Percentiles rank a stretch among this genome's conserved stretches.
These are phyloP conservation scores for Nicotiana attenuata DNA, from an alignment of 257 asterid genomes.

Conservation along the genomic window DNA sequence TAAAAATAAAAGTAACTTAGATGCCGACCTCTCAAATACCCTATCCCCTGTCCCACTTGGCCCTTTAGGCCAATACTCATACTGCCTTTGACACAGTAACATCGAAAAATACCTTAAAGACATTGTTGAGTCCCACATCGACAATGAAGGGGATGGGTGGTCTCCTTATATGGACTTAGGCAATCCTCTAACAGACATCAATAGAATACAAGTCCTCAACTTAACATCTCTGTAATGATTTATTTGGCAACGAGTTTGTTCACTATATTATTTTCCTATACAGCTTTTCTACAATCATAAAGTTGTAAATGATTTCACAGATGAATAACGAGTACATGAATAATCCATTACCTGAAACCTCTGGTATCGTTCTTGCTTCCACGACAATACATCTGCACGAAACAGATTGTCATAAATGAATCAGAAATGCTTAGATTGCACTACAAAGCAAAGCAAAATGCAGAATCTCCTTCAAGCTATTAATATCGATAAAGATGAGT, in stretches of 20 bases:
- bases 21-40: background rate
- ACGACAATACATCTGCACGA: constrained; percentile 81
- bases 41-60: background rate
- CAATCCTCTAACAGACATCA: background rate
- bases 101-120: background rate
- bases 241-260: background rate
- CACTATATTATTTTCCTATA: background rate
- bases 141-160: too few relatives aligned
- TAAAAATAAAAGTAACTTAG: background rate
- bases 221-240: background rate
- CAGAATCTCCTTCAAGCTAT: background rate
- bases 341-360: constrained; percentile 68
- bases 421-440: background rate
- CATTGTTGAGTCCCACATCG: too few relatives aligned
- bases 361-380: constrained; percentile 92
- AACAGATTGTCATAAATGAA: background rate
- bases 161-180: too few relatives aligned
- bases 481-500: background rate
- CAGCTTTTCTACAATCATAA: background rate
- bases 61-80: background rate
- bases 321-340: constrained; percentile 11
- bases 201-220: background rate
- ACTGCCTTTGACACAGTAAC: background rate
- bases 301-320: background rate
- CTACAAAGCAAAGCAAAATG: background rate